A percentile compares a stretch with the other conserved stretches of the same genome.
phyloP scores from a whole-genome alignment of 202 grass and related monocot species.

The Panicum virgatum region DNA sequence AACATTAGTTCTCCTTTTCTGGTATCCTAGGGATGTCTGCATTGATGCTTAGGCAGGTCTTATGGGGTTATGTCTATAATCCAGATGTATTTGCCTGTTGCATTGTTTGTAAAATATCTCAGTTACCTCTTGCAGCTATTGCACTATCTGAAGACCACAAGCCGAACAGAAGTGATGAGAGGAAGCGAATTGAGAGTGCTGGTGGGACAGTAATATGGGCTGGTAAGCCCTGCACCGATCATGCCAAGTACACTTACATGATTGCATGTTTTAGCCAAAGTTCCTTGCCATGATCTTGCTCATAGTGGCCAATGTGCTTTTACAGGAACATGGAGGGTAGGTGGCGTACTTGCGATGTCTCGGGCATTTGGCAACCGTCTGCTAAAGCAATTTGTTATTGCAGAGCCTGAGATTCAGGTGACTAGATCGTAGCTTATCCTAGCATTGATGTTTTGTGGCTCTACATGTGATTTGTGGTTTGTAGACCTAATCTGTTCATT shows the following conservation, averaged over 20 bases:
- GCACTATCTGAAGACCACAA: slow-evolving; percentile 95
- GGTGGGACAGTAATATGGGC: slow-evolving; percentile 97
- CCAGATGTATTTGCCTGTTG: slow-evolving; percentile 11
- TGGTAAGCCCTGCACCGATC: slow-evolving; percentile 49
- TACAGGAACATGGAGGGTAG: slow-evolving; percentile 96
- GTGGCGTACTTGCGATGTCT: slow-evolving; percentile 97
- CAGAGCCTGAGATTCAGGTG: slow-evolving; percentile 97
- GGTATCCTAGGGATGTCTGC: slow-evolving; percentile 8
- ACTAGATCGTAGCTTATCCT: background rate
- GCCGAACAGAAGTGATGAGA: slow-evolving; percentile 96
- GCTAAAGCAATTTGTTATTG: slow-evolving; percentile 93
- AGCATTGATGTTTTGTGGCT: slow-evolving; percentile 4
- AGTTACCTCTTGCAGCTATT: slow-evolving; percentile 60
- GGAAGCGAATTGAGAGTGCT: slow-evolving; percentile 89
- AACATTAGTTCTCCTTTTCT: background rate
- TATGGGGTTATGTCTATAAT: background rate
- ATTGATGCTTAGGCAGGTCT: background rate
- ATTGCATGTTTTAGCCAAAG: slow-evolving; percentile 12
- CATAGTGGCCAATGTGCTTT: slow-evolving; percentile 33
- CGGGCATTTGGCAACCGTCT: slow-evolving; percentile 95
- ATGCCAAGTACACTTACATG: slow-evolving; percentile 1
- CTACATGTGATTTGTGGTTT: slow-evolving; percentile 1
- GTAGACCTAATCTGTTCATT: background rate
- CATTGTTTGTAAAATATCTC: slow-evolving; percentile 32
- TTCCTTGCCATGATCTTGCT: slow-evolving; percentile 33